phyloP scores from a whole-genome alignment of 768 basidiomycete species.

The Glaciozyma antarctica region DNA sequence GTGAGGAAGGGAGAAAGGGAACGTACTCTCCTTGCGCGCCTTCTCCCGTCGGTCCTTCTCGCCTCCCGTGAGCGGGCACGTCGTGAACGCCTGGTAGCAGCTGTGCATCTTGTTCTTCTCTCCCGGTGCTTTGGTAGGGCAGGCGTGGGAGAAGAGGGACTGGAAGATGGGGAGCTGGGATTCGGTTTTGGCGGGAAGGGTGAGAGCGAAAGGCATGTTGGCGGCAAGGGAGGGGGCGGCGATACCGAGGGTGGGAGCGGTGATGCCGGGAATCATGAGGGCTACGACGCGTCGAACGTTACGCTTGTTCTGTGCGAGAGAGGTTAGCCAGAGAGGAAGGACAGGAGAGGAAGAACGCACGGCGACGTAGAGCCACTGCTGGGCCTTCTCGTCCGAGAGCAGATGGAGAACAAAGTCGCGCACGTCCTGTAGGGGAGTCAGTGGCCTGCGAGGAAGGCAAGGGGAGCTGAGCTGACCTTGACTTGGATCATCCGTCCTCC shows the following conservation, averaged over 20 bases:
- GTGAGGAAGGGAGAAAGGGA: constrained; percentile 18
- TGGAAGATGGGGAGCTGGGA: constrained; percentile 54
- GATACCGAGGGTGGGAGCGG: constrained; percentile 56
- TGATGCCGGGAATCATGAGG: constrained; percentile 77
- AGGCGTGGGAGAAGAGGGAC: constrained; percentile 73
- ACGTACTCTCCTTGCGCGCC: constrained; percentile 41
- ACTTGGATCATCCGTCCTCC: constrained; percentile 68
- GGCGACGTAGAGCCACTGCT: constrained; percentile 76
- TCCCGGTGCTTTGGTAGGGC: constrained; percentile 85
- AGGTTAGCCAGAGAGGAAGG: constrained; percentile 4
- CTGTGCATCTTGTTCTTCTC: constrained; percentile 77
- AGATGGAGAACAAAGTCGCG: constrained; percentile 77
- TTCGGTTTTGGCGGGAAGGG: constrained; percentile 40
- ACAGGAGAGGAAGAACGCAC: constrained; percentile 40
- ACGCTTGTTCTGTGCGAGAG: constrained; percentile 52
- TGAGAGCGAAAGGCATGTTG: constrained; percentile 50
- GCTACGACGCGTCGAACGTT: constrained; percentile 68
- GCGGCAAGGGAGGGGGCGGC: constrained; percentile 52
- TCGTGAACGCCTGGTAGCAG: constrained; percentile 72
- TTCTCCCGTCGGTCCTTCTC: constrained; percentile 61
- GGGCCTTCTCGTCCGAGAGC: constrained; percentile 68
- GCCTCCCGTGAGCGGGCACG: constrained; percentile 63
- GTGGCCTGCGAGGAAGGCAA: neutral
- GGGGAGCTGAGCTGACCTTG: constrained; percentile 49
- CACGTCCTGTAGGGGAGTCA: constrained; percentile 54